Base-by-base conservation (phyloP, 1,139 yeast genomes). In the Diutina rugosa region DNA sequence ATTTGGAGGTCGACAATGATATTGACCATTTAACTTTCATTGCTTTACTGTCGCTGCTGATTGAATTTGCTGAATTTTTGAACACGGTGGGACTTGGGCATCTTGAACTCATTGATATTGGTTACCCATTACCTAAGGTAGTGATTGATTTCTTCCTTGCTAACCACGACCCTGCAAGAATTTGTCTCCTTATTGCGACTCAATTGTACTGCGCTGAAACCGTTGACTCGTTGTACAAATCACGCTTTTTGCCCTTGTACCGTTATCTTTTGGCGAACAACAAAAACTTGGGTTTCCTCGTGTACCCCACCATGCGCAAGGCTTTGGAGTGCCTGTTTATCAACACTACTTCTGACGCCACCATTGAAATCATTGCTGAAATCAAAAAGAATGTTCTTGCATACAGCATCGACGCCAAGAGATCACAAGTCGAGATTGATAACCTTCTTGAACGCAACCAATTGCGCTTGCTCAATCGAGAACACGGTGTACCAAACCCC, bases 151-250 rank as follows among this genome's bases (percentile, higher is more conserved):
- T 76, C 70, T 65, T 85, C 49, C 59, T 72, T 6, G 65, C 73
- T 7, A 78, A 75, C 41, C 59, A 73, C 1, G 70, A 72, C 2
- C 69, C 70, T 32, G 72, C 89, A 0, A 71, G 72, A 47, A 63
- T 82, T 47, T 70, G 81, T 0, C 67, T 84, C 56, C 72, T 77
- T 57, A 80, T 83, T 58, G 82, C 82, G 9, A 77, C 86, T 0
- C 69, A 71, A 51, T 76, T 79, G 58, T 84, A 82, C 67, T 73
- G 72, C 44, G 69, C 77, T 2, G 78, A 78, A 21, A 58, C 70
- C 6, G 44, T 49, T 38, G 79, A 76, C 58, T 64, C 65, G 35
- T 70, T 73, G 5, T 73, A 81, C 58, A 53, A 53, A 16, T 8
- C 76, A 12, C 77, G 84, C 56, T 85, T 82, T 61, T 69, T 87